Evolutionary conservation across 768 basidiomycete genomes (phyloP).

Genomic region (Rhodocollybia butyracea): DNA sequence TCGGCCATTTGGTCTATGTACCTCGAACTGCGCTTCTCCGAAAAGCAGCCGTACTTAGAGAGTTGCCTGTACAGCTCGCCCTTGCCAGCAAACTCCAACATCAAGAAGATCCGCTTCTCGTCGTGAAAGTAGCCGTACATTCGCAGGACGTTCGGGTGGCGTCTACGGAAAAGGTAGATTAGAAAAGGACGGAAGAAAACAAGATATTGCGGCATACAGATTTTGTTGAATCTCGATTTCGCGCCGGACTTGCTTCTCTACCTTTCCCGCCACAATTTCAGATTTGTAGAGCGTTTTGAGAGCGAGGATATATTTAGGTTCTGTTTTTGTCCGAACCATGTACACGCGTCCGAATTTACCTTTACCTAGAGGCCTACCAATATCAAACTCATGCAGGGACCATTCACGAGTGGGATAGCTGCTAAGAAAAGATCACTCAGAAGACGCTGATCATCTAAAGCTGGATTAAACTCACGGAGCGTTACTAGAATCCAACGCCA

Average conservation of each 20-base stretch:
- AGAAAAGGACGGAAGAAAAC: too few species aligned
- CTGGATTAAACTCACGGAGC: slow-evolving; percentile 44
- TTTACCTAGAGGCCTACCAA: slow-evolving; percentile 95
- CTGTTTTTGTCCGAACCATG: slow-evolving; percentile 90
- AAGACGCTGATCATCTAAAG: not conserved
- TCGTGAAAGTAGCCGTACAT: slow-evolving; percentile 99
- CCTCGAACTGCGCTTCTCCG: slow-evolving; percentile 81
- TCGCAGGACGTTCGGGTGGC: slow-evolving; percentile 92
- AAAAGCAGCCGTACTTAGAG: slow-evolving; percentile 80
- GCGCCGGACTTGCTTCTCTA: slow-evolving; percentile 95
- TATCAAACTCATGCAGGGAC: slow-evolving; percentile 84
- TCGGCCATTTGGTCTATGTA: slow-evolving; percentile 99
- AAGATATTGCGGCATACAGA: too few species aligned
- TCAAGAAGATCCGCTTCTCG: slow-evolving; percentile 94
- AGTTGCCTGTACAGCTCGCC: slow-evolving; percentile 98
- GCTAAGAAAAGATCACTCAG: slow-evolving; percentile 34
- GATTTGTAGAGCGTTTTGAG: slow-evolving; percentile 97
- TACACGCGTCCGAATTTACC: slow-evolving; percentile 99
- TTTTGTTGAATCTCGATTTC: slow-evolving; percentile 99
- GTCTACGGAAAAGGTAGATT: too few species aligned
- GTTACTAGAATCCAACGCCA: slow-evolving; percentile 83
- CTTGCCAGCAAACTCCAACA: slow-evolving; percentile 96
- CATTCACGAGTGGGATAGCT: slow-evolving; percentile 78
- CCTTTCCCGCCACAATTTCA: slow-evolving; percentile 86
- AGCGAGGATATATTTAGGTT: slow-evolving; percentile 91